These are phyloP conservation scores for Eleusine coracana DNA, from an alignment of 176 grass and related monocot species.

Conservation along the genomic window DNA sequence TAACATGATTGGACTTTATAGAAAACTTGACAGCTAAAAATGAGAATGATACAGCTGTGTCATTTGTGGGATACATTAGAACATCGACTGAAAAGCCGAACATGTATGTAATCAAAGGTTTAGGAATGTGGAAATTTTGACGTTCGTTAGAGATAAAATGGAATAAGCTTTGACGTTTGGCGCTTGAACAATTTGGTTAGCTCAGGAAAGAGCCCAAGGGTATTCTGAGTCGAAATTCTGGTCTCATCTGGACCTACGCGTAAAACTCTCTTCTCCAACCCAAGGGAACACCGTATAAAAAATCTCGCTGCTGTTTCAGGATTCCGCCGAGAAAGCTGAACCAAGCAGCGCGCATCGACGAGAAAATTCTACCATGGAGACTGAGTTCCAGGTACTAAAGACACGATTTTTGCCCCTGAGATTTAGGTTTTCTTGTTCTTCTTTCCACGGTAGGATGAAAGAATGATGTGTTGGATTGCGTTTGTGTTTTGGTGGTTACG, in stretches of 20 bases:
- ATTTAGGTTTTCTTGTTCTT: conserved; percentile 4
- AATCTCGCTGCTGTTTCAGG: neutral
- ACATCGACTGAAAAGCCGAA: neutral
- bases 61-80: neutral
- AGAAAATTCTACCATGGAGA: conserved; percentile 29
- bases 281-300: neutral
- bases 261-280: neutral
- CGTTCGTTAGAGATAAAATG: neutral
- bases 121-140: neutral
- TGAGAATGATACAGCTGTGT: neutral
- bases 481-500: neutral
- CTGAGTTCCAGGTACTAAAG: conserved; percentile 42
- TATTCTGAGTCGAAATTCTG: neutral
- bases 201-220: neutral
- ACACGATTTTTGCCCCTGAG: neutral
- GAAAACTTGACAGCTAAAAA: neutral
- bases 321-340: neutral
- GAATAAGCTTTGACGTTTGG: neutral
- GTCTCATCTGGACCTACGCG: neutral
- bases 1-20: too few species aligned
- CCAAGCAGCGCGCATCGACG: neutral
- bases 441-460: neutral
- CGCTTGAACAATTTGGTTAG: neutral
- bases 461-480: neutral
- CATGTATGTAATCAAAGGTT: neutral